These are phyloP conservation scores for Xylariaceae sp. DNA, from an alignment of 2,329 filamentous ascomycete genomes.

Conservation along the genomic window DNA sequence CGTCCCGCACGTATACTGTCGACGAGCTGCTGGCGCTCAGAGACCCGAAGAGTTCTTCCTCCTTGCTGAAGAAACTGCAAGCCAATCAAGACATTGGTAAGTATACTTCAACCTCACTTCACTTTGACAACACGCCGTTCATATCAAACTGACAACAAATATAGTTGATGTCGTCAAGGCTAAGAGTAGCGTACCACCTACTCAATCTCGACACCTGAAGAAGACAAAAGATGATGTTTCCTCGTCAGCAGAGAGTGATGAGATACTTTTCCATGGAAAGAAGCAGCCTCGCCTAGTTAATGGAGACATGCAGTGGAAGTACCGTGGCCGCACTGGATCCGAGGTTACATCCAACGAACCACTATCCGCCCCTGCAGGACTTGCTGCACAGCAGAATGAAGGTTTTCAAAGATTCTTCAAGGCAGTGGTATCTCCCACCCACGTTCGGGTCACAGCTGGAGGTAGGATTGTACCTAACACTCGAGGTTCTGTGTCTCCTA, in stretches of 20 bases:
- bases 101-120: conserved; percentile 12
- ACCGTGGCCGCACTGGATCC: conserved; percentile 48
- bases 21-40: conserved; percentile 50
- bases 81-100: conserved; percentile 46
- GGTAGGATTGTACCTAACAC: conserved; percentile 69
- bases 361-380: conserved; percentile 55
- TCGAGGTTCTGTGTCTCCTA: conserved; percentile 55
- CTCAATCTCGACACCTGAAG: conserved; percentile 28
- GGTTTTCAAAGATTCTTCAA: conserved; percentile 71
- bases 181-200: conserved; percentile 23
- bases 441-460: conserved; percentile 68
- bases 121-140: background rate
- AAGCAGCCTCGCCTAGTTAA: conserved; percentile 28
- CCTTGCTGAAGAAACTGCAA: conserved; percentile 24
- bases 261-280: conserved; percentile 43
- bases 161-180: conserved; percentile 37
- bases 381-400: conserved; percentile 60
- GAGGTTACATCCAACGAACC: conserved; percentile 50
- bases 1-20: conserved; percentile 46
- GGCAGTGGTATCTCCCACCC: conserved; percentile 67
- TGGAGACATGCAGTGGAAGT: conserved; percentile 43
- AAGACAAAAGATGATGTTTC: conserved; percentile 40
- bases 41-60: conserved; percentile 12
- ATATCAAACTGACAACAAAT: conserved; percentile 1
- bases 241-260: conserved; percentile 40